A percentile compares a stretch with the other conserved stretches of the same genome.
Conservation (phyloP, 441 rosid species). For the Macaranga tanarius region DNA sequence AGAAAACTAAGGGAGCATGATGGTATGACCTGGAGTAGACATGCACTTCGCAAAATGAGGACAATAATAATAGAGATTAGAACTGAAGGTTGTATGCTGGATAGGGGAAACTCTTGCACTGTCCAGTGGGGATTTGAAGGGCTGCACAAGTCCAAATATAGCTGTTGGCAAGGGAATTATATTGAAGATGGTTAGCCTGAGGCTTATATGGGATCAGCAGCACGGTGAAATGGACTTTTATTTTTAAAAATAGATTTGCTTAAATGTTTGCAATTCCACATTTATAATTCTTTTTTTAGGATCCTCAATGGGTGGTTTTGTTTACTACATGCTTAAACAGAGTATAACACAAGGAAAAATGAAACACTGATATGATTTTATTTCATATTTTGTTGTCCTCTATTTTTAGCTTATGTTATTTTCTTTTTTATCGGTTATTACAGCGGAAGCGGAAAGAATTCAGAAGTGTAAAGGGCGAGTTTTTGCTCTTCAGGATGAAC, state of each 20-base stretch:
- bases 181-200: background rate
- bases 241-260: background rate
- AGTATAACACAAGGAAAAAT: no score
- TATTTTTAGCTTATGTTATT: background rate
- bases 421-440: background rate
- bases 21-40: background rate
- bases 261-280: no score
- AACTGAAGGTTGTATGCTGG: background rate
- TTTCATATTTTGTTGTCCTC: slow-evolving; percentile 4
- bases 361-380: background rate
- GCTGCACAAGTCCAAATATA: no score
- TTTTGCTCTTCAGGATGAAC: slow-evolving; percentile 90
- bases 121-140: background rate
- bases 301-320: background rate
- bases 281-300: background rate
- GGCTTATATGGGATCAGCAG: background rate
- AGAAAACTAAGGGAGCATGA: no score
- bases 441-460: slow-evolving; percentile 97
- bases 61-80: background rate
- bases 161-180: no score
- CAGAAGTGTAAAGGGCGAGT: slow-evolving; percentile 83
- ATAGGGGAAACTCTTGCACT: background rate
- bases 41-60: background rate
- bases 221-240: background rate
- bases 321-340: no score